A percentile compares a stretch with the other conserved stretches of the same genome.
Evolutionary conservation across 2,329 filamentous ascomycete species (phyloP).

Genomic region (Helotiales sp.): DNA sequence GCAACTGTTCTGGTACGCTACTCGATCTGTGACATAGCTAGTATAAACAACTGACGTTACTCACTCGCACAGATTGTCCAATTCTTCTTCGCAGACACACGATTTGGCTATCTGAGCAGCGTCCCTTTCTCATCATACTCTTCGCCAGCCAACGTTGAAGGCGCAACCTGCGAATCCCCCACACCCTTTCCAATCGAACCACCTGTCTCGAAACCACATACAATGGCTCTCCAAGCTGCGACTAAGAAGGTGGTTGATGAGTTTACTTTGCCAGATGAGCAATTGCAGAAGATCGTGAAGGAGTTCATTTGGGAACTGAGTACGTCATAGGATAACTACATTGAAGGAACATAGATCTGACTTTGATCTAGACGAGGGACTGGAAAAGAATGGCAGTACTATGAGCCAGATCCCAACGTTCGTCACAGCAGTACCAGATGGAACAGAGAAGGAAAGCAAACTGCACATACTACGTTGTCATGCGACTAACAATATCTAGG

Average conservation of each 20-base stretch:
- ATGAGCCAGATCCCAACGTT: conserved; percentile 97
- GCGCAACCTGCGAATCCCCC: conserved; percentile 59
- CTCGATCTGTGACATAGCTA: not conserved
- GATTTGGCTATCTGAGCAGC: conserved; percentile 44
- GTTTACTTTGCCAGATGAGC: conserved; percentile 81
- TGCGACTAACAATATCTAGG: conserved; percentile 50
- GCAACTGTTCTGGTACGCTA: conserved; percentile 41
- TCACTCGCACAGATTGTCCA: conserved; percentile 52
- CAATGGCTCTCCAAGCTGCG: conserved; percentile 69
- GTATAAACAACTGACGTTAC: conserved; percentile 19
- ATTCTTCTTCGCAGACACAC: conserved; percentile 50
- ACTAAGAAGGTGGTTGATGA: conserved; percentile 80
- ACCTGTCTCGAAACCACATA: conserved; percentile 59
- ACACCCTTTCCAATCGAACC: conserved; percentile 58
- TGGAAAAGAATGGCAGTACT: conserved; percentile 76
- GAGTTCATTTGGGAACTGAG: conserved; percentile 90
- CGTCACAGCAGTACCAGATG: conserved; percentile 93
- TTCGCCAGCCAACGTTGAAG: conserved; percentile 50
- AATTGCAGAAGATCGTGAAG: conserved; percentile 78
- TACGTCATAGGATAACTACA: conserved; percentile 47
- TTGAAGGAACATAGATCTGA: conserved; percentile 31
- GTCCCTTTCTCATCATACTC: conserved; percentile 46
- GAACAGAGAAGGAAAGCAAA: conserved; percentile 83
- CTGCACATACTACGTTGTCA: not conserved
- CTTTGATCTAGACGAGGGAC: conserved; percentile 71